These are phyloP conservation scores for Barnettozyma siamensis DNA, from an alignment of 805 yeast genomes.

Conservation along the genomic window DNA sequence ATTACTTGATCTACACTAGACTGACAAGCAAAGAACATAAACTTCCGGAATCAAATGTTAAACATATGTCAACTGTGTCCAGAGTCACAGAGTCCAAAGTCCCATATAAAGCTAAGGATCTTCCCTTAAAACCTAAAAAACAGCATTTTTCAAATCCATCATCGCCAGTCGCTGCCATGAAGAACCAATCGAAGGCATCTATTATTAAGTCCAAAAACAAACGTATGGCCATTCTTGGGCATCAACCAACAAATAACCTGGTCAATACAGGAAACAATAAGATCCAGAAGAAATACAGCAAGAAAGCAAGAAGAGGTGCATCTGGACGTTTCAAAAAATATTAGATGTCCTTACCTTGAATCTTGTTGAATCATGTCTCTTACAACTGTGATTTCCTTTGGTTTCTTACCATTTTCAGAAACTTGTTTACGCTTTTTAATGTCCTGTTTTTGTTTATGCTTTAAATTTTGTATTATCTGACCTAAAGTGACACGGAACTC, in stretches of 20 bases:
- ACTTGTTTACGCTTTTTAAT: too few relatives aligned
- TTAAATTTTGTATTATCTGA: too few relatives aligned
- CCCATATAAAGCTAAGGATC: neutral
- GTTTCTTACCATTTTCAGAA: too few relatives aligned
- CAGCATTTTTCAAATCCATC: neutral
- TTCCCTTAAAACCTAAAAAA: neutral
- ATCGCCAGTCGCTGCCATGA: neutral
- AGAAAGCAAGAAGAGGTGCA: constrained; percentile 11
- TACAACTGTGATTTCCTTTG: too few relatives aligned
- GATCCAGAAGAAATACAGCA: constrained; percentile 17
- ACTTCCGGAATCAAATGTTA: neutral
- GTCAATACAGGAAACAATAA: constrained; percentile 16
- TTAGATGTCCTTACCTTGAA: constrained; percentile 2
- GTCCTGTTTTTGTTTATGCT: too few relatives aligned
- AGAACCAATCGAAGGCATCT: neutral
- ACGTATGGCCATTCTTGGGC: constrained; percentile 8
- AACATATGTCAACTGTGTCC: neutral
- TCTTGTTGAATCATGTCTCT: too few relatives aligned
- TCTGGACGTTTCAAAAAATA: constrained; percentile 22
- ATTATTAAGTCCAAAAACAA: constrained; percentile 11
- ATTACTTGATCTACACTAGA: constrained; percentile 80
- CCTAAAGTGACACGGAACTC: too few relatives aligned
- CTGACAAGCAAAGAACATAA: constrained; percentile 50
- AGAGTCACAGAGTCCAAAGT: neutral
- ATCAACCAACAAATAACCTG: constrained; percentile 22